These are phyloP conservation scores for Pulveroboletus sp. DNA, from an alignment of 768 basidiomycete species.

Conservation along the genomic window DNA sequence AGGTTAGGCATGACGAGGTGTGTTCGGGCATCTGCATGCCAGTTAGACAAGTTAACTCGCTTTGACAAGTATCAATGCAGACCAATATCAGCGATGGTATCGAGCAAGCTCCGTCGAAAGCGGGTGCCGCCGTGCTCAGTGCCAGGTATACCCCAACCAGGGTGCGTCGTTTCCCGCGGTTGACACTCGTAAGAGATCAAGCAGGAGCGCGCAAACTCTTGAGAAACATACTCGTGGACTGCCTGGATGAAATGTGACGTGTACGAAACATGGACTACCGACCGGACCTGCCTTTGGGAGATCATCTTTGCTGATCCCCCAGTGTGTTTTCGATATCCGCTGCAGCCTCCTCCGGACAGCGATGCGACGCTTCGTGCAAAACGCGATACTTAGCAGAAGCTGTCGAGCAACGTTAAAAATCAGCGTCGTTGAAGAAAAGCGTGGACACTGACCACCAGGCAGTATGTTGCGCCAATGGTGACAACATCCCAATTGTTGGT, in stretches of 20 bases:
- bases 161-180: constrained; percentile 60
- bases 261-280: neutral
- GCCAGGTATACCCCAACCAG: constrained; percentile 74
- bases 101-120: constrained; percentile 65
- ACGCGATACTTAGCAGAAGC: constrained; percentile 54
- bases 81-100: constrained; percentile 71
- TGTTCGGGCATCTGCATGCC: constrained; percentile 54
- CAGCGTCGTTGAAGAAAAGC: neutral
- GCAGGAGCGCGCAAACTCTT: constrained; percentile 74
- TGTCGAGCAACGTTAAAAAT: constrained; percentile 20
- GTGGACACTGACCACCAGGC: constrained; percentile 53
- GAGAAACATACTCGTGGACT: constrained; percentile 62
- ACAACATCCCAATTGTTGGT: constrained; percentile 61
- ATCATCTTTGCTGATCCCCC: constrained; percentile 48
- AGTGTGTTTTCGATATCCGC: constrained; percentile 60
- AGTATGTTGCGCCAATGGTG: constrained; percentile 66
- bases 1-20: constrained; percentile 70
- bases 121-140: constrained; percentile 55
- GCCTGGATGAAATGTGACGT: constrained; percentile 34
- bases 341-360: constrained; percentile 61
- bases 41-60: constrained; percentile 4
- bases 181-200: constrained; percentile 66
- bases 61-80: constrained; percentile 17
- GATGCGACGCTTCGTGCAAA: constrained; percentile 66
- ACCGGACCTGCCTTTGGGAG: constrained; percentile 49